Conservation (phyloP, 2,329 filamentous ascomycete species). For the Talaromyces sp. region DNA sequence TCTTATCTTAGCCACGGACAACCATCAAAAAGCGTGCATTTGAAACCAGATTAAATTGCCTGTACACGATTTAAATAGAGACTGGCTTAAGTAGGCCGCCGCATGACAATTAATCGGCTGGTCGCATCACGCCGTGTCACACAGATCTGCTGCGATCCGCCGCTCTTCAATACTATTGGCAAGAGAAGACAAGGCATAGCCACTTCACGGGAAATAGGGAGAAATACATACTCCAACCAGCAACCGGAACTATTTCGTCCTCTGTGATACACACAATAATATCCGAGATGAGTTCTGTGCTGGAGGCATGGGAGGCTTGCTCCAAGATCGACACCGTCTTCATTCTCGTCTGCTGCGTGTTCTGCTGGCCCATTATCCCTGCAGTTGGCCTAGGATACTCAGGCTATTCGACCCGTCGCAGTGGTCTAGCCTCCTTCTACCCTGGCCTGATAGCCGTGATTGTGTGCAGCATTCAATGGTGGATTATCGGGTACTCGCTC, state of each 20-base stretch:
- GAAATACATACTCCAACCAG: neutral
- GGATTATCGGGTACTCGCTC: slow-evolving; percentile 49
- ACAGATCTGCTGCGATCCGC: neutral
- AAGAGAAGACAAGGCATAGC: neutral
- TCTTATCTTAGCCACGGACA: too few species aligned
- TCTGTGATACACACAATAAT: neutral
- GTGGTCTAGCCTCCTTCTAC: slow-evolving; percentile 49
- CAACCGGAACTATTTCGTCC: neutral
- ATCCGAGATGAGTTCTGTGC: slow-evolving; percentile 23
- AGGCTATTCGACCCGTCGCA: slow-evolving; percentile 49
- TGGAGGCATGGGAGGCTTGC: slow-evolving; percentile 50
- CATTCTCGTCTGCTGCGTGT: slow-evolving; percentile 50
- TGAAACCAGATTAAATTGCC: too few species aligned
- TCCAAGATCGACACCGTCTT: slow-evolving; percentile 53
- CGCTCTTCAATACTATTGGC: neutral
- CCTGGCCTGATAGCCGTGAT: slow-evolving; percentile 48
- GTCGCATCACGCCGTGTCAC: neutral
- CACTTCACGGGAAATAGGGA: neutral
- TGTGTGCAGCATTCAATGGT: slow-evolving; percentile 53
- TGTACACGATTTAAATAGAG: neutral
- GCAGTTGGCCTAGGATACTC: slow-evolving; percentile 52
- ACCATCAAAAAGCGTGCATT: neutral
- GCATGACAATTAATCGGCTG: neutral
- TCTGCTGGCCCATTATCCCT: slow-evolving; percentile 53
- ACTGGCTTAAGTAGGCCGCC: neutral